Conservation (phyloP, 177 flowering plant species). For the Vitis hybrid region DNA sequence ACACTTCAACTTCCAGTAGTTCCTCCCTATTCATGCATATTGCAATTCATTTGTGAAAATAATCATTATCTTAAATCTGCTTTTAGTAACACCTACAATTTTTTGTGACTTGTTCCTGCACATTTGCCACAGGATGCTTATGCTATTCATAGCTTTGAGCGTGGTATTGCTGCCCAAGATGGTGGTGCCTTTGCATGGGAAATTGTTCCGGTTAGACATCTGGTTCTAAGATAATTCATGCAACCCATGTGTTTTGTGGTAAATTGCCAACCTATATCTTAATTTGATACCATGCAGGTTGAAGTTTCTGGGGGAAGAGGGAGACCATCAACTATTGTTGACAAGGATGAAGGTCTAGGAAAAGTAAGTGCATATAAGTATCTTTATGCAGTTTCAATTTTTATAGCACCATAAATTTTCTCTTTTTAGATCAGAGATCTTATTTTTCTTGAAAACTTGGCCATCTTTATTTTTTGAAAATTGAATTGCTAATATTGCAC, state of each 20-base stretch:
- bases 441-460: no score
- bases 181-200: conserved; percentile 85
- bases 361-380: conserved; percentile 45
- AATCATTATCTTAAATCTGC: background rate
- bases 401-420: no score
- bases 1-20: background rate
- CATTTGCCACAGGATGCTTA: conserved; percentile 58
- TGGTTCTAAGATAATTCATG: conserved; percentile 2
- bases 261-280: background rate
- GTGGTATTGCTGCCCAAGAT: conserved; percentile 83
- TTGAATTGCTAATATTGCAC: no score
- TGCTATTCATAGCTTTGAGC: conserved; percentile 88
- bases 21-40: background rate
- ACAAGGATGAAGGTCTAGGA: conserved; percentile 82
- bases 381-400: no score
- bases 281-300: conserved; percentile 46
- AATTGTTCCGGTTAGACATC: conserved; percentile 67
- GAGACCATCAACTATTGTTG: conserved; percentile 60
- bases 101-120: background rate
- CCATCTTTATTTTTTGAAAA: no score
- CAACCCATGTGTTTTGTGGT: background rate
- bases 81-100: background rate
- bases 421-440: no score
- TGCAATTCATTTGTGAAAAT: background rate
- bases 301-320: conserved; percentile 90